A percentile compares a stretch with the other conserved stretches of the same genome.
phyloP scores from a whole-genome alignment of 176 grass and related monocot species.

The Saccharum officinarum region DNA sequence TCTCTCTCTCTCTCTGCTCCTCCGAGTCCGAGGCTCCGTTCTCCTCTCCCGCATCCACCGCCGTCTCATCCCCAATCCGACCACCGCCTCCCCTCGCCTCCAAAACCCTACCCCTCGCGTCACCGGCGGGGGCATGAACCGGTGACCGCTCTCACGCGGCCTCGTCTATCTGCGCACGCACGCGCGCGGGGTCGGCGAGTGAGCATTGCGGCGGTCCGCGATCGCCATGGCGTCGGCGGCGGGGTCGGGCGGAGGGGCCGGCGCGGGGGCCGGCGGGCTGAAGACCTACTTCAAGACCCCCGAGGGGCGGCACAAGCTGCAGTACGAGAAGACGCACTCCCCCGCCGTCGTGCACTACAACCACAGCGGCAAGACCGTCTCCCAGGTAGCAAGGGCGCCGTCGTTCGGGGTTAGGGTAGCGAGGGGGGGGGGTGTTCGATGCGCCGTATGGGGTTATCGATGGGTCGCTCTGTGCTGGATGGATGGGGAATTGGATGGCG shows the following conservation, averaged over 20 bases:
- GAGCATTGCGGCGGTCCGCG: constrained; percentile 10
- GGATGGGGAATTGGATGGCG: constrained; percentile 28
- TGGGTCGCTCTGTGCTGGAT: constrained; percentile 13
- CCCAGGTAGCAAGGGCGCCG: constrained; percentile 53
- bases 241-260: constrained; percentile 32
- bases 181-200: background rate
- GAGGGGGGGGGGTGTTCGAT: background rate
- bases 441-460: constrained; percentile 15
- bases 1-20: too few species aligned
- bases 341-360: constrained; percentile 69
- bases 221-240: constrained; percentile 57
- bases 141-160: background rate
- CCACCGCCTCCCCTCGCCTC: constrained; percentile 25
- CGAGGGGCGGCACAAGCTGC: constrained; percentile 90
- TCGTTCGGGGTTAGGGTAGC: background rate
- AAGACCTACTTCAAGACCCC: constrained; percentile 97
- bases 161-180: background rate
- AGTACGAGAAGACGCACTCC: constrained; percentile 93
- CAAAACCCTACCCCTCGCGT: constrained; percentile 38
- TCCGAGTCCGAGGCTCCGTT: too few species aligned
- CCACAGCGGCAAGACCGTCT: constrained; percentile 78
- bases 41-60: too few species aligned
- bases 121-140: constrained; percentile 8
- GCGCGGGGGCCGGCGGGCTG: constrained; percentile 50
- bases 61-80: background rate